Evolutionary conservation across 768 basidiomycete genomes (phyloP).

Genomic region (Sarcodon sp.): DNA sequence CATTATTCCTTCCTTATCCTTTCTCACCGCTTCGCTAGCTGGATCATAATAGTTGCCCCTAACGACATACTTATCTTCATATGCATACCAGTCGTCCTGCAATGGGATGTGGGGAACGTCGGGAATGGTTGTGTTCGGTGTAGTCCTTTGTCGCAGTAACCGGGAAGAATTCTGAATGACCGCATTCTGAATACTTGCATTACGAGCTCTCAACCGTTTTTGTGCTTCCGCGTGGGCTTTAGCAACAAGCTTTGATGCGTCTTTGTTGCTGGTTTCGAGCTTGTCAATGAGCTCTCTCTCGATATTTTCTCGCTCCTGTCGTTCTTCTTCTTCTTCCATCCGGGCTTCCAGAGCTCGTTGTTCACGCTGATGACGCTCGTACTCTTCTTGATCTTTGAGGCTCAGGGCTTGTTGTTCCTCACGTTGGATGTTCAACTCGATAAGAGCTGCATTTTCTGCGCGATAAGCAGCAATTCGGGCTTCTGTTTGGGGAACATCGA

Average conservation of each 20-base stretch:
- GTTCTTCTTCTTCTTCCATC: conserved; percentile 62
- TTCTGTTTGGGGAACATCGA: conserved; percentile 74
- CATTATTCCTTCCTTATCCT: conserved; percentile 70
- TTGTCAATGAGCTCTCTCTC: conserved; percentile 68
- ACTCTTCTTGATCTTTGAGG: conserved; percentile 70
- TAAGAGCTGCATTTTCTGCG: conserved; percentile 69
- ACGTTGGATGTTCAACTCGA: conserved; percentile 73
- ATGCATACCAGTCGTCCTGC: conserved; percentile 64
- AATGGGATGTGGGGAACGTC: conserved; percentile 74
- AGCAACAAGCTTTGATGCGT: conserved; percentile 58
- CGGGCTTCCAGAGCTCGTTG: conserved; percentile 52
- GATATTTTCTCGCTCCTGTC: conserved; percentile 62
- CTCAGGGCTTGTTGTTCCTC: conserved; percentile 66
- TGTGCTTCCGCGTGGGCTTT: conserved; percentile 52
- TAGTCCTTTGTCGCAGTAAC: conserved; percentile 48
- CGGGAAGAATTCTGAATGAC: conserved; percentile 16
- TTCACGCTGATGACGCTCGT: conserved; percentile 61
- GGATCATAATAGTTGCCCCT: conserved; percentile 54
- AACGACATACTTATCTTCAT: conserved; percentile 53
- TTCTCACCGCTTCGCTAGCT: conserved; percentile 62
- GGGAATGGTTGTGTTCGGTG: conserved; percentile 51
- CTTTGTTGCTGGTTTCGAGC: conserved; percentile 64
- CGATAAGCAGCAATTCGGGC: conserved; percentile 69
- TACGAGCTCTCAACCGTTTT: conserved; percentile 47
- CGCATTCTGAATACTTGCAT: conserved; percentile 17